Conservation (phyloP, 768 basidiomycete species). For the Xanthoconium stramineum region DNA sequence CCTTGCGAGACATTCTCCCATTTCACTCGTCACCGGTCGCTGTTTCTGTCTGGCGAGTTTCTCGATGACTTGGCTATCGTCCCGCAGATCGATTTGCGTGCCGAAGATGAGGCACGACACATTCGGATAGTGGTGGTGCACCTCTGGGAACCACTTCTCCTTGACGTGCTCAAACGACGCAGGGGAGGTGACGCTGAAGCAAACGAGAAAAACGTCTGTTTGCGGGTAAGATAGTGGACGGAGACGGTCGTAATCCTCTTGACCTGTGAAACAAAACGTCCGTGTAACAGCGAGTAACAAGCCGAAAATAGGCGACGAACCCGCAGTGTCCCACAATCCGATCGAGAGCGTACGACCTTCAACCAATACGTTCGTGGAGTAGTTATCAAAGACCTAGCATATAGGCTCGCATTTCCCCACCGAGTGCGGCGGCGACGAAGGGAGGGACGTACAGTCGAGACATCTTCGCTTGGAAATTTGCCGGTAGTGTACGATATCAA, state of each 20-base stretch:
- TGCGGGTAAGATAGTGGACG: constrained; percentile 99
- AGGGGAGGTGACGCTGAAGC: constrained; percentile 98
- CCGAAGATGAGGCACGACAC: constrained; percentile 99
- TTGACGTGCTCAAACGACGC: constrained; percentile 99
- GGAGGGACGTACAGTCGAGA: constrained; percentile 77
- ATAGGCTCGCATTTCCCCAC: constrained; percentile 18
- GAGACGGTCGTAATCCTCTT: constrained; percentile 99
- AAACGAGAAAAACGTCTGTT: constrained; percentile 99
- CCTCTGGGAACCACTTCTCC: constrained; percentile 99
- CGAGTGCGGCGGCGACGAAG: neutral
- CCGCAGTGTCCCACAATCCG: constrained; percentile 98
- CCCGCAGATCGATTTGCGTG: constrained; percentile 95
- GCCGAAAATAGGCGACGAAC: constrained; percentile 46
- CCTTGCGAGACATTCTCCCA: constrained; percentile 92
- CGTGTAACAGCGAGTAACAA: constrained; percentile 1
- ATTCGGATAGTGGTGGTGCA: constrained; percentile 98
- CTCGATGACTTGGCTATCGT: constrained; percentile 89
- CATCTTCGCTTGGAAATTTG: constrained; percentile 99
- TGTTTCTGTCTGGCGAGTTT: constrained; percentile 97
- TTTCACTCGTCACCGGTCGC: constrained; percentile 81
- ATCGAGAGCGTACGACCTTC: constrained; percentile 99
- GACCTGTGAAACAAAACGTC: constrained; percentile 51
- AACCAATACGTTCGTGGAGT: constrained; percentile 99
- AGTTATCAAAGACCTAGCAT: constrained; percentile 87
- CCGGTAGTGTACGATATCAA: constrained; percentile 97